These are phyloP conservation scores for Trichothecium roseum DNA, from an alignment of 2,329 filamentous ascomycete species.

Conservation along the genomic window DNA sequence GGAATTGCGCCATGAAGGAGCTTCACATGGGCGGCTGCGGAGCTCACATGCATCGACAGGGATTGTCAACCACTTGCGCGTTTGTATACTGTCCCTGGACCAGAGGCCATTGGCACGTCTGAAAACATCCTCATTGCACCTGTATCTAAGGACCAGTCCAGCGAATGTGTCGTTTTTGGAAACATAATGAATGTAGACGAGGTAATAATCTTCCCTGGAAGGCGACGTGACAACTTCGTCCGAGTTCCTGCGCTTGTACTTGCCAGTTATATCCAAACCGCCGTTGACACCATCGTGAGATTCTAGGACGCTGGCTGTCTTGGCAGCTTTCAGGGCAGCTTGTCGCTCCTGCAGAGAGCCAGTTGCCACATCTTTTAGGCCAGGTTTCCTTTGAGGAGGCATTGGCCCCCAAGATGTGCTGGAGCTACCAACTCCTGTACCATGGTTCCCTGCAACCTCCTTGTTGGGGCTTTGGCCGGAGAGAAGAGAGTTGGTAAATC, in stretches of 20 bases:
- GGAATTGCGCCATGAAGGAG: conserved; percentile 30
- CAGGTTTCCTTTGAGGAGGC: conserved; percentile 22
- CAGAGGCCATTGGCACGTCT: conserved; percentile 87
- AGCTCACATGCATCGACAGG: conserved; percentile 84
- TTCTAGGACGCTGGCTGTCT: conserved; percentile 49
- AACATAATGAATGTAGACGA: conserved; percentile 88
- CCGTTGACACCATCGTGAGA: conserved; percentile 51
- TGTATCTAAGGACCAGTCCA: conserved; percentile 81
- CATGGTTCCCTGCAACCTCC: not conserved
- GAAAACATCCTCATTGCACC: conserved; percentile 73
- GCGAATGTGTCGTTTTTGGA: conserved; percentile 77
- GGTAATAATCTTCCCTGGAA: conserved; percentile 55
- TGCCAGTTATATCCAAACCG: conserved; percentile 42
- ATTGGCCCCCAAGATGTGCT: conserved; percentile 36
- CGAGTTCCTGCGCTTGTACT: conserved; percentile 57
- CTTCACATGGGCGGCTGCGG: conserved; percentile 61
- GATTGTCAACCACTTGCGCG: conserved; percentile 67
- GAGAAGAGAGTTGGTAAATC: conserved; percentile 37
- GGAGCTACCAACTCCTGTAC: not conserved
- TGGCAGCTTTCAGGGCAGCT: conserved; percentile 42
- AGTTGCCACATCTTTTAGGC: conserved; percentile 38
- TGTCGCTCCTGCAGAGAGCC: conserved; percentile 45
- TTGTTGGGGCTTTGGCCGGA: conserved; percentile 8
- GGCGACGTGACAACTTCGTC: conserved; percentile 49
- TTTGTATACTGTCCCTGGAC: conserved; percentile 86